Evolutionary conservation across 345 rosid species (phyloP), one percentile per base, ranked within the genome.

Genomic region (Erodium maritimum): DNA sequence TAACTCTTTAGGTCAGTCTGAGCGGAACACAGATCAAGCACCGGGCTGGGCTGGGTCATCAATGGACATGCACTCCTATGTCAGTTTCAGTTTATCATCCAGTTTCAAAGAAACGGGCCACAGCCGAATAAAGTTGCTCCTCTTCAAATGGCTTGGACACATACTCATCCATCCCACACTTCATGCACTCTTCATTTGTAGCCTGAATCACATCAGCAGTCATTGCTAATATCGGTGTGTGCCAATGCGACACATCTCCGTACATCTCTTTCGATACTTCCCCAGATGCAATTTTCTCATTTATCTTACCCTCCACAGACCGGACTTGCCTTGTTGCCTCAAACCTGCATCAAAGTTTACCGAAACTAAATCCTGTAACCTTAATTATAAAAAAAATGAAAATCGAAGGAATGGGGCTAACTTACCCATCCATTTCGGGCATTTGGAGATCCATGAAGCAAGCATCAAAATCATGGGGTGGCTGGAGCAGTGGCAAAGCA

Each of bases 351-450:
- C n/a, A 5, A 57, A 29, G 23, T 7, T 42, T 12, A 65, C 61
- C 60, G 19, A 58, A 23, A 10, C 50, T 37, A 23, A 29, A 34
- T 56, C 58, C 25, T 22, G n/a, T 18, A 51, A 46, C 13, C 22
- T 37, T 46, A 45, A 42, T 50, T 58, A 18, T 23, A 50, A 50
- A 50, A 17, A 12, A 54, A 34, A 18, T 50, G 23, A 8, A 50
- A 53, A 52, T 24, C n/a, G n/a, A n/a, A n/a, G n/a, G n/a, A n/a
- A n/a, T n/a, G n/a, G n/a, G n/a, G 57, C 1, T 58, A 60, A 66
- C 17, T 53, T 84, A 91, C 98, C 96, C 98, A 34, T 91, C 95
- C 85, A 88, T 83, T 76, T 83, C 98, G 23, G 98, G 98, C 98
- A 91, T 91, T 63, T 89, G 89, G 72, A 85, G 79, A 71, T 91